Percentiles rank a stretch among this genome's conserved stretches.
These are phyloP conservation scores for Prunus armeniaca DNA, from an alignment of 306 rosid genomes.

Conservation along the genomic window DNA sequence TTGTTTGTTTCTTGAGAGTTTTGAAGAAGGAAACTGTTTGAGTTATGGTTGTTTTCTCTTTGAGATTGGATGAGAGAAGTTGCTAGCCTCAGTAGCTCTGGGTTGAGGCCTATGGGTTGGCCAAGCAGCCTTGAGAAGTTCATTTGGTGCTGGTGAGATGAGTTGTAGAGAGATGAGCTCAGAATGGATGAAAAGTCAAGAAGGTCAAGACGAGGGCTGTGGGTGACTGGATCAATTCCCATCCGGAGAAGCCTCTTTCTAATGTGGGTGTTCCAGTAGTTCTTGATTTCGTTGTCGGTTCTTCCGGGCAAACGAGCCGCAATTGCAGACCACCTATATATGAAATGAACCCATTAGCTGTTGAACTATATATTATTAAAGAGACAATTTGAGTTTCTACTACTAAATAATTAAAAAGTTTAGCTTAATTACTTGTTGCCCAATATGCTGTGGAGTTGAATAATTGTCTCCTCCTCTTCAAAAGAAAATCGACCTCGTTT, in stretches of 20 bases:
- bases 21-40: slow-evolving; percentile 16
- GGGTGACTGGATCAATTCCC: slow-evolving; percentile 98
- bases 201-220: slow-evolving; percentile 74
- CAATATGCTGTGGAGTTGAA: slow-evolving; percentile 81
- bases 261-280: slow-evolving; percentile 96
- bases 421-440: slow-evolving; percentile 70
- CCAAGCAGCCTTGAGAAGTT: slow-evolving; percentile 46
- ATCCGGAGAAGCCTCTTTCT: slow-evolving; percentile 80
- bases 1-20: slow-evolving; percentile 19
- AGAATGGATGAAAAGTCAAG: slow-evolving; percentile 69
- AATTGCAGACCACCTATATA: slow-evolving; percentile 85
- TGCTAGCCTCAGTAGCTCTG: slow-evolving; percentile 67
- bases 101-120: slow-evolving; percentile 47
- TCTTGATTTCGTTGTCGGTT: slow-evolving; percentile 91
- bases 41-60: slow-evolving; percentile 14
- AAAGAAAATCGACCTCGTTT: slow-evolving; percentile 85
- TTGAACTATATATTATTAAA: neutral
- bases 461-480: slow-evolving; percentile 91
- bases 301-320: slow-evolving; percentile 91
- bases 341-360: neutral
- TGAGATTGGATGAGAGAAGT: slow-evolving; percentile 59
- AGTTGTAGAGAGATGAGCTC: slow-evolving; percentile 48
- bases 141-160: slow-evolving; percentile 47
- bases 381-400: neutral
- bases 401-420: too few relatives aligned